Evolutionary conservation across 208 protist species (phyloP).

Genomic region (Leishmania braziliensis): DNA sequence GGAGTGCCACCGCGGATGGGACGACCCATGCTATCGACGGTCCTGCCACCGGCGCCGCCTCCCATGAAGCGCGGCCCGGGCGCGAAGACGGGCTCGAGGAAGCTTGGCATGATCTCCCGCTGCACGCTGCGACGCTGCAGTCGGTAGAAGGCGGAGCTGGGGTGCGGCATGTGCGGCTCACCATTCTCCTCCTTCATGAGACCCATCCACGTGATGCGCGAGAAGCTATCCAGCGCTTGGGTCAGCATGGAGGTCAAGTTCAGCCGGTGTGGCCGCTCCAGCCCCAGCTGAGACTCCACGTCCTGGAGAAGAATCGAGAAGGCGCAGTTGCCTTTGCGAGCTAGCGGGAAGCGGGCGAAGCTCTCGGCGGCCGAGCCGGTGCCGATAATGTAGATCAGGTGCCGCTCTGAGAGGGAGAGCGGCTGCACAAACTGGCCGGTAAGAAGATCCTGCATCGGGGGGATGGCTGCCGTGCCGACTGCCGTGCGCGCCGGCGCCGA

Average conservation of each 20-base stretch:
- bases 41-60: slow-evolving; percentile 3
- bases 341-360: slow-evolving; percentile 72
- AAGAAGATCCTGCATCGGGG: slow-evolving; percentile 89
- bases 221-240: slow-evolving; percentile 81
- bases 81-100: slow-evolving; percentile 76
- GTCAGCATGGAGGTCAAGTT: slow-evolving; percentile 73
- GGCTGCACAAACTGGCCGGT: slow-evolving; percentile 90
- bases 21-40: slow-evolving; percentile 15
- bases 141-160: slow-evolving; percentile 52
- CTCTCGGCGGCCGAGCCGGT: slow-evolving; percentile 72
- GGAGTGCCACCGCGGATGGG: neutral
- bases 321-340: slow-evolving; percentile 72
- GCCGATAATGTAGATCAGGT: slow-evolving; percentile 89
- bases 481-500: slow-evolving; percentile 62
- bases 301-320: slow-evolving; percentile 87
- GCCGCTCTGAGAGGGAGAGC: slow-evolving; percentile 66
- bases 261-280: slow-evolving; percentile 51
- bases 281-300: slow-evolving; percentile 80
- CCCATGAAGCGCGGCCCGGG: slow-evolving; percentile 28
- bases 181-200: slow-evolving; percentile 83
- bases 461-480: slow-evolving; percentile 44
- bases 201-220: slow-evolving; percentile 86
- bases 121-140: slow-evolving; percentile 76
- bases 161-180: slow-evolving; percentile 54
- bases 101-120: slow-evolving; percentile 82